Evolutionary conservation across 345 rosid genomes (phyloP), one percentile per base, ranked within the genome.

Genomic region (Schrenkiella parvula): DNA sequence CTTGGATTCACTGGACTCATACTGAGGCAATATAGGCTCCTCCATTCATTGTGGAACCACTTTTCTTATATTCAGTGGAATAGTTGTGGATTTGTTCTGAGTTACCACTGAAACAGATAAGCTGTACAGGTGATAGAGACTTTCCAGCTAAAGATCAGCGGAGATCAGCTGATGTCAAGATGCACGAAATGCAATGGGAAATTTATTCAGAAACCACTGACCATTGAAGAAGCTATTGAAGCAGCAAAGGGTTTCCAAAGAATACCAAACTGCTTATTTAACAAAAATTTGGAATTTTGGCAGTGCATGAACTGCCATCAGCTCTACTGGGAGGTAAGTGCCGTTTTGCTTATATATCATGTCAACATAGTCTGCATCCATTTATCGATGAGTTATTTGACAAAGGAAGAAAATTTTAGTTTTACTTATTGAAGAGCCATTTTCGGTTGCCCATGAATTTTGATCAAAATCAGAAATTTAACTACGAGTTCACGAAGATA

Each of bases 281-380:
- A 90, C 86, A 90, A 89, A 77, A 83, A 90, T 58, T 56, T 93
- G 58, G 89, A 93, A 64, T 93, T 93, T 79, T 93, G 97, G 98
- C 97, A 93, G 79, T 90, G 98, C 85, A 86, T 83, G 89, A 95
- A 89, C 64, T 93, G 98, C 79, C 79, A 81, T 77, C 98, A 93
- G 82, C 92, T 93, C 41, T 91, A 93, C 68, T 93, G 98, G 98
- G 97, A 89, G 95, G 98, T 93, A 83, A n/a, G 17, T 18, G 23
- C n/a, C 9, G 7, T 11, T 51, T 17, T 77, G 34, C 41, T 26
- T 1, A 41, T 55, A 46, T 35, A 65, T 15, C 17, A 6, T 73
- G 8, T 11, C 55, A 64, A 43, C 19, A 55, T 54, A 7, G 26
- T 64, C 39, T 53, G 17, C 55, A 66, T 48, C 44, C 28, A 53